phyloP scores from a whole-genome alignment of 495 filamentous ascomycete species.

The Hypoxylon lienhwacheense region DNA sequence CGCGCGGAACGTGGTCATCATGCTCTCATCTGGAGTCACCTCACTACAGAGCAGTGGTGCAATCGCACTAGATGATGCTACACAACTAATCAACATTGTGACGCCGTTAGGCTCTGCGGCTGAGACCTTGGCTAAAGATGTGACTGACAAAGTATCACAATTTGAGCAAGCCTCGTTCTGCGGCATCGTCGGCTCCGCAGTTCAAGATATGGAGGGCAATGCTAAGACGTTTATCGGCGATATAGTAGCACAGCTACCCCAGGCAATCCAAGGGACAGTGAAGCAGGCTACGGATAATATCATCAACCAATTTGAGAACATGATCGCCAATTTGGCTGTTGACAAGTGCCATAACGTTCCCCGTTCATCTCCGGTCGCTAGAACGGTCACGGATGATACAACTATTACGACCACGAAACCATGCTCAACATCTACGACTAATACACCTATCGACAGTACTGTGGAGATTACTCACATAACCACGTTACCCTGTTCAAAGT shows the following conservation, averaged over 20 bases:
- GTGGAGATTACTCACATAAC: no score
- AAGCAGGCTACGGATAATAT: constrained; percentile 38
- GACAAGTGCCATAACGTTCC: constrained; percentile 26
- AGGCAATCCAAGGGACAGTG: constrained; percentile 32
- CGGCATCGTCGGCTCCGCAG: constrained; percentile 28
- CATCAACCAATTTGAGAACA: constrained; percentile 40
- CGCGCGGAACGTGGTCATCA: constrained; percentile 40
- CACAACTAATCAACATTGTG: constrained; percentile 41
- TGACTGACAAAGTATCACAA: constrained; percentile 41
- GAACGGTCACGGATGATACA: neutral
- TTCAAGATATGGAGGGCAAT: constrained; percentile 40
- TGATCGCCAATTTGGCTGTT: constrained; percentile 9
- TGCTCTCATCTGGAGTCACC: constrained; percentile 39
- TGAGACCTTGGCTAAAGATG: constrained; percentile 36
- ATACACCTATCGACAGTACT: neutral
- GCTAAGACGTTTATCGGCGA: constrained; percentile 40
- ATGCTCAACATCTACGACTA: neutral
- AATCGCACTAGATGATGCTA: constrained; percentile 39
- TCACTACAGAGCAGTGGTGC: constrained; percentile 25
- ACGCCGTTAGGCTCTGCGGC: constrained; percentile 41
- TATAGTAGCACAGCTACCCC: constrained; percentile 43
- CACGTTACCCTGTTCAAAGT: no score
- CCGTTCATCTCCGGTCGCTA: neutral
- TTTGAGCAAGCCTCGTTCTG: constrained; percentile 43
- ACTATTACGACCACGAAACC: constrained; percentile 21